Conservation (phyloP, 2,329 filamentous ascomycete genomes). For the Botrytis fragariae region DNA sequence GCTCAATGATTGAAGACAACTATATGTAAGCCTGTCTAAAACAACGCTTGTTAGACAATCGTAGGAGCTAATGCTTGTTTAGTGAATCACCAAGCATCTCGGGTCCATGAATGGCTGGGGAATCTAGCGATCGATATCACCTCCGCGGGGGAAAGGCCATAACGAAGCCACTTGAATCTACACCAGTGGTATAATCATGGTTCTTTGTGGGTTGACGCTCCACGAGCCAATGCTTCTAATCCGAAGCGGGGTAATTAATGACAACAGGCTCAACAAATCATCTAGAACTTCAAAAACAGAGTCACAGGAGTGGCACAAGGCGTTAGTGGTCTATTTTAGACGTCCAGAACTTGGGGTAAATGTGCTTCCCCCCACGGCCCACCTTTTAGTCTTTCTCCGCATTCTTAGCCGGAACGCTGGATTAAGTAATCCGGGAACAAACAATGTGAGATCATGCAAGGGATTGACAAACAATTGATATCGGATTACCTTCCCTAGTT, state of each 20-base stretch:
- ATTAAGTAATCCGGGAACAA: background rate
- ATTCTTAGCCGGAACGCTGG: background rate
- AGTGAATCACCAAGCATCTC: background rate
- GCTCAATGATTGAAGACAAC: background rate
- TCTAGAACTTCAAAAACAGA: background rate
- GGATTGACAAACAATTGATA: background rate
- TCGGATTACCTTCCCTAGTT: background rate
- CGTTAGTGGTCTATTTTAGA: background rate
- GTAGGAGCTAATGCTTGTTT: background rate
- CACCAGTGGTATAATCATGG: background rate
- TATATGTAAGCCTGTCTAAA: background rate
- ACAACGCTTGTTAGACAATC: background rate
- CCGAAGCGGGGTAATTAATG: constrained; percentile 2
- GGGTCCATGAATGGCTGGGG: background rate
- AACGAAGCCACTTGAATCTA: background rate
- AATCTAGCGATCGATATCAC: background rate
- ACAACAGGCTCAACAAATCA: background rate
- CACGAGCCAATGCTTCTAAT: background rate
- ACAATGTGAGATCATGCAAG: background rate
- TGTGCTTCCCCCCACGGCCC: background rate
- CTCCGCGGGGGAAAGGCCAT: background rate
- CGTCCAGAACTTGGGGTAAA: background rate
- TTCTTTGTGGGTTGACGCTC: background rate
- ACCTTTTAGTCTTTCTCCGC: constrained; percentile 5
- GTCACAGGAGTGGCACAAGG: background rate